Percentiles rank a stretch among this genome's conserved stretches.
These are phyloP conservation scores for Diaporthe batatas DNA, from an alignment of 2,329 filamentous ascomycete species.

Conservation along the genomic window DNA sequence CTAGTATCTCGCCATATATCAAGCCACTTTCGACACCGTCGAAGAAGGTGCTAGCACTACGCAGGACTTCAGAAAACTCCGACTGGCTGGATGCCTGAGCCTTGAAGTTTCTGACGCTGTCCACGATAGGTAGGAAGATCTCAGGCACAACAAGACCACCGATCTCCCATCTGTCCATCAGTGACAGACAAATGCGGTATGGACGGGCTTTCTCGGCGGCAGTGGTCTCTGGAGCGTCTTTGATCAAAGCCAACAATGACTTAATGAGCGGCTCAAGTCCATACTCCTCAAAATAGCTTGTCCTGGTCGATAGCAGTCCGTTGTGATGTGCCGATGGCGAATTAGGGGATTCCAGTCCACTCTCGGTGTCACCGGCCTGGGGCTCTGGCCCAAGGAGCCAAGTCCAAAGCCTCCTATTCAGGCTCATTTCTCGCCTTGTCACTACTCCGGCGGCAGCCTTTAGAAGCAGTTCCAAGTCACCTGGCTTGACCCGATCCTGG, in stretches of 20 bases:
- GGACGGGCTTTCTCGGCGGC: slow-evolving; percentile 82
- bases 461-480: slow-evolving; percentile 85
- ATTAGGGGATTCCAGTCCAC: slow-evolving; percentile 59
- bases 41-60: slow-evolving; percentile 95
- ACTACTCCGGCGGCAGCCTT: slow-evolving; percentile 90
- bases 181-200: slow-evolving; percentile 90
- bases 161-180: slow-evolving; percentile 99
- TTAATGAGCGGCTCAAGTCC: slow-evolving; percentile 81
- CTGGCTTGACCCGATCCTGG: slow-evolving; percentile 77
- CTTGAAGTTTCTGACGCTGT: slow-evolving; percentile 83
- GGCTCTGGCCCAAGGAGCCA: slow-evolving; percentile 91
- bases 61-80: slow-evolving; percentile 87
- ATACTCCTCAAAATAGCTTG: slow-evolving; percentile 85
- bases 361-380: slow-evolving; percentile 62
- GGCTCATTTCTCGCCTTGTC: slow-evolving; percentile 91
- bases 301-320: slow-evolving; percentile 67
- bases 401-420: slow-evolving; percentile 94
- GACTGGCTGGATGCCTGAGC: slow-evolving; percentile 71
- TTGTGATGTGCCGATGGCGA: slow-evolving; percentile 59
- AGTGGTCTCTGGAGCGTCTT: slow-evolving; percentile 60
- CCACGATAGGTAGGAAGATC: slow-evolving; percentile 87
- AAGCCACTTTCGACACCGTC: slow-evolving; percentile 95
- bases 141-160: slow-evolving; percentile 89
- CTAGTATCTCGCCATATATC: slow-evolving; percentile 87
- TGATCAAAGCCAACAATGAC: slow-evolving; percentile 81